A percentile compares a stretch with the other conserved stretches of the same genome.
Evolutionary conservation across 371 early-diverging fungal species (phyloP).

Genomic region (Mortierella polycephala): DNA sequence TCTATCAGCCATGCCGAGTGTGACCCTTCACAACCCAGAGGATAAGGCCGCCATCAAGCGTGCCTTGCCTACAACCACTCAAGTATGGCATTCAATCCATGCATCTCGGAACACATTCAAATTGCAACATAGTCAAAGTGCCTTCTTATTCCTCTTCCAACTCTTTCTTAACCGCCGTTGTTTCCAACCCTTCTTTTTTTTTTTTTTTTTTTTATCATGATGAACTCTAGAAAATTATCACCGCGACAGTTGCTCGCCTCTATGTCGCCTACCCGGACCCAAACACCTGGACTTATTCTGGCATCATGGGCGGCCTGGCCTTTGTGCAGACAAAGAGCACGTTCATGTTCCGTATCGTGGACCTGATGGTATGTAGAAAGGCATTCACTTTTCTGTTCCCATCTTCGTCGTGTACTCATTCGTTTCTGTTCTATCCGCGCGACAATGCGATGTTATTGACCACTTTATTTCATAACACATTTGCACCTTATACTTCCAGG

Average conservation of each 20-base stretch:
- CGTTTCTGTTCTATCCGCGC: too few species aligned
- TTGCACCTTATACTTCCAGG: constrained; percentile 34
- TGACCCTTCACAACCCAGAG: constrained; percentile 63
- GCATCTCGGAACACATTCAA: neutral
- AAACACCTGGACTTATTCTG: constrained; percentile 76
- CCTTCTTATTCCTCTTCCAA: too few species aligned
- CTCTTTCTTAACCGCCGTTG: neutral
- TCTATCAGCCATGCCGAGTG: constrained; percentile 72
- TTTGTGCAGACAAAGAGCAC: constrained; percentile 75
- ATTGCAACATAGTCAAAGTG: neutral
- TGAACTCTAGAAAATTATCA: constrained; percentile 76
- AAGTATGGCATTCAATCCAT: constrained; percentile 14
- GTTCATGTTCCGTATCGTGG: constrained; percentile 82
- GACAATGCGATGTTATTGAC: too few species aligned
- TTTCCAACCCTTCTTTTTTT: neutral
- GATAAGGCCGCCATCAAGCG: constrained; percentile 69
- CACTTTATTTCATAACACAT: neutral
- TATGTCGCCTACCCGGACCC: constrained; percentile 83
- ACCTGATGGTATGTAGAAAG: constrained; percentile 68
- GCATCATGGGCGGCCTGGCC: constrained; percentile 81
- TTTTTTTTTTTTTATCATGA: neutral
- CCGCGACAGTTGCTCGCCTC: constrained; percentile 84
- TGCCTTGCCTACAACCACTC: constrained; percentile 58
- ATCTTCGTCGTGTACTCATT: too few species aligned
- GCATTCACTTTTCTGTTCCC: neutral